Base-by-base conservation (phyloP, 805 yeast genomes). In the Cephaloascus fragrans region DNA sequence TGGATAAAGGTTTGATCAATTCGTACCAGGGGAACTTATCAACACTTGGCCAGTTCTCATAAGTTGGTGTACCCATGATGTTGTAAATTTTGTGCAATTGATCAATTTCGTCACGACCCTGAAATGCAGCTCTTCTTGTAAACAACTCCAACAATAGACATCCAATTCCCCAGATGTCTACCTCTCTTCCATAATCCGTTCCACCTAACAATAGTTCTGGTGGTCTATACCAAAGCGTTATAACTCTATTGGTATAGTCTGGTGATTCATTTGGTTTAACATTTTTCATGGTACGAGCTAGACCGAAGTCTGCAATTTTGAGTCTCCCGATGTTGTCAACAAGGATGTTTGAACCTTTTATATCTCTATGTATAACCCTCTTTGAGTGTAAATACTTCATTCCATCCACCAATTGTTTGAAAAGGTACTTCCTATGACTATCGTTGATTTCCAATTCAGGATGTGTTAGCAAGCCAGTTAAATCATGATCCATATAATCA, bases 131-230 rank as follows among this genome's bases (percentile, higher is more conserved):
- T 26, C 62, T 61, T 46, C 79, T 74, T 2, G 80, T 73, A 52
- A 85, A 87, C 31, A 93, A 57, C 56, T 93, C 97, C 19, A 87
- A 72, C 43, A 93, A 63, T 19, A 93, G 65, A 62, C 97, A 93
- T 2, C 98, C 98, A 44, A 87, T 80, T 0, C 97, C 96, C 98
- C 98, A 93, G 47, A 87, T 79, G 54, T 93, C 98, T 8, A 93
- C 93, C 49, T 85, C 96, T 32, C 87, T 63, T 0, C 89, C 93
- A 59, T 93, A 93, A 42, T 79, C 80, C 0, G 97, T 89, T 0
- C 95, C 79, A 1, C 98, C 98, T 41, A 93, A 59, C 31, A 93
- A 63, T 26, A 93, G 69, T 57, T 90, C 98, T 0, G 97, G 97
- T 1, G 98, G 98, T 42, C 98, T 73, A 57, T 93, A 90, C 98